phyloP scores from a whole-genome alignment of 2,329 filamentous ascomycete species.

The Clathrospora elynae region DNA sequence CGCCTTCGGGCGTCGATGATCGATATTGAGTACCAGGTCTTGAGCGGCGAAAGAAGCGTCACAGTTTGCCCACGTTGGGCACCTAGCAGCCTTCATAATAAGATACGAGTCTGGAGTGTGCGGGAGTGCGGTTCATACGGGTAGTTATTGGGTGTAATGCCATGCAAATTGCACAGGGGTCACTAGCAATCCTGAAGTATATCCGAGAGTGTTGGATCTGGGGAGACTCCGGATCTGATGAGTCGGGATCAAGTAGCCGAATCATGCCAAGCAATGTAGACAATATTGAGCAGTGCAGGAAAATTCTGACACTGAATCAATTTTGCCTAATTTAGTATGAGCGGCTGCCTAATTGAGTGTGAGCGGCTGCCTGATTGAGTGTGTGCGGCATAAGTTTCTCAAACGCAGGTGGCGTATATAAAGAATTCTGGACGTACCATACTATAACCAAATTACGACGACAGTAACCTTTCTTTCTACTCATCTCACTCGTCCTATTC shows the following conservation, averaged over 20 bases:
- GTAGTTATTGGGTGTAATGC: slow-evolving; percentile 34
- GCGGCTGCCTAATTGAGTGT: no score
- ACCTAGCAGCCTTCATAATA: slow-evolving; percentile 28
- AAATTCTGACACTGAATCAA: slow-evolving; percentile 39
- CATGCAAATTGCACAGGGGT: slow-evolving; percentile 45
- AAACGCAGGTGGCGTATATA: slow-evolving; percentile 39
- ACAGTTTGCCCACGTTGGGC: slow-evolving; percentile 21
- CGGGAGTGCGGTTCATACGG: slow-evolving; percentile 33
- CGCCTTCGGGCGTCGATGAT: slow-evolving; percentile 24
- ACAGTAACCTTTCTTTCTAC: slow-evolving; percentile 23
- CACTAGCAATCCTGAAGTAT: slow-evolving; percentile 41
- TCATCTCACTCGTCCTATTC: slow-evolving; percentile 16
- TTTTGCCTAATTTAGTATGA: slow-evolving; percentile 43
- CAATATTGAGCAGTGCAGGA: slow-evolving; percentile 42
- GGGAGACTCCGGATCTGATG: slow-evolving; percentile 37
- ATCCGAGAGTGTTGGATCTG: slow-evolving; percentile 43
- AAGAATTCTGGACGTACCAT: slow-evolving; percentile 41
- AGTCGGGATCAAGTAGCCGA: slow-evolving; percentile 43
- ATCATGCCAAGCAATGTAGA: slow-evolving; percentile 44
- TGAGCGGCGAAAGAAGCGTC: slow-evolving; percentile 19
- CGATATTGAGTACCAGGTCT: slow-evolving; percentile 17
- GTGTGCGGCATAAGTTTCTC: slow-evolving; percentile 25
- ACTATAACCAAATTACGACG: slow-evolving; percentile 15
- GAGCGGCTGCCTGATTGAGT: no score
- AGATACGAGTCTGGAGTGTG: slow-evolving; percentile 20